phyloP scores from a whole-genome alignment of 805 yeast genomes.

The Suhomyces faveliae region DNA sequence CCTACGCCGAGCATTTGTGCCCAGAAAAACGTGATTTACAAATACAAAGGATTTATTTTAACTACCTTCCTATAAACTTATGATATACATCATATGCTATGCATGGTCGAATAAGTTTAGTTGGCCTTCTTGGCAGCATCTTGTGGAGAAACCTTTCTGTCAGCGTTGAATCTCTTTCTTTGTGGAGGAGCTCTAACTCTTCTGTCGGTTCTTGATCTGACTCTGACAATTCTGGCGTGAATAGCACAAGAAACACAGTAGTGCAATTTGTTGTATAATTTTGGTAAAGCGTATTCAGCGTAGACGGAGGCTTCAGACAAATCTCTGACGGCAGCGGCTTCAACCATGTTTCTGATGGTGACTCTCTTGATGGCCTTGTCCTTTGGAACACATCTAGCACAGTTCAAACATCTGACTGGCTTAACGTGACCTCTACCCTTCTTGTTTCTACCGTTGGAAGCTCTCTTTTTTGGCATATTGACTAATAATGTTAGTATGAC shows the following conservation, averaged over 20 bases:
- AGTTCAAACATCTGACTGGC: conserved; percentile 99
- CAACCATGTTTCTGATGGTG: conserved; percentile 99
- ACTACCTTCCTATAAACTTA: conserved; percentile 5
- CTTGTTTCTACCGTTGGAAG: conserved; percentile 99
- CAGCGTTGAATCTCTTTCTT: conserved; percentile 97
- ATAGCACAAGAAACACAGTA: conserved; percentile 99
- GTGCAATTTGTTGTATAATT: conserved; percentile 99
- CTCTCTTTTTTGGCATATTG: conserved; percentile 99
- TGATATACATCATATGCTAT: conserved; percentile 1
- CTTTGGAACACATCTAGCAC: conserved; percentile 99
- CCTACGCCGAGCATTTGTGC: neutral
- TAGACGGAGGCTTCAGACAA: conserved; percentile 99
- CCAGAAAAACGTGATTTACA: neutral
- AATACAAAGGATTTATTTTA: conserved; percentile 6
- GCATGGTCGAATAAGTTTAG: conserved; percentile 26
- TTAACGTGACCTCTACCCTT: conserved; percentile 99
- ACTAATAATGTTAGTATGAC: conserved; percentile 26
- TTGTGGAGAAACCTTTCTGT: conserved; percentile 93
- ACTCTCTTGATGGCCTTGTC: conserved; percentile 99
- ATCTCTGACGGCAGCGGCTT: conserved; percentile 99
- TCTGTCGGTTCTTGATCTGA: conserved; percentile 98
- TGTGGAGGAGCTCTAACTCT: conserved; percentile 98
- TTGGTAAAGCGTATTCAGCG: conserved; percentile 99
- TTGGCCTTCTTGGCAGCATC: conserved; percentile 95
- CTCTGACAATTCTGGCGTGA: conserved; percentile 99